Evolutionary conservation across 176 grass and related monocot genomes (phyloP).

Genomic region (Bromus sterilis): DNA sequence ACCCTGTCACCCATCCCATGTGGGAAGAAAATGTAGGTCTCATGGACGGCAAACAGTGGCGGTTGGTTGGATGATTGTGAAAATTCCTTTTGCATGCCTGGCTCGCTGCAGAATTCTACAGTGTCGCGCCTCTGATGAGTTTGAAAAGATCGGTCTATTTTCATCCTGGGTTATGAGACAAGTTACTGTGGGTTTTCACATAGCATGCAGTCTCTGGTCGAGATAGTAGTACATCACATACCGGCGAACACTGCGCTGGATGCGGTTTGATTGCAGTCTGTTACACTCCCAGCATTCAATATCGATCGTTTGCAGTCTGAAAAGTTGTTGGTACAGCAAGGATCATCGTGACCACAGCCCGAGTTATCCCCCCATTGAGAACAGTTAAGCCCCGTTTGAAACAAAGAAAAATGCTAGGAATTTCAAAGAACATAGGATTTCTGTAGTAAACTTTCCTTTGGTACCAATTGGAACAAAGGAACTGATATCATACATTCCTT

Average conservation of each 20-base stretch:
- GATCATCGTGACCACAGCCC: neutral
- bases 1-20: neutral
- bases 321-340: neutral
- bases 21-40: neutral
- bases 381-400: neutral
- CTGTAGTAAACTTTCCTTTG: too few relatives aligned
- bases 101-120: constrained; percentile 8
- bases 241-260: neutral
- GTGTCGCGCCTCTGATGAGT: neutral
- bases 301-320: constrained; percentile 12
- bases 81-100: constrained; percentile 39
- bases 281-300: constrained; percentile 10
- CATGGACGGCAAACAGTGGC: neutral
- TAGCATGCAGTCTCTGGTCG: neutral
- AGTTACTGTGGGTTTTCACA: neutral
- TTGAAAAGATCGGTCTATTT: constrained; percentile 8
- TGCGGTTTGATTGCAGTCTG: neutral
- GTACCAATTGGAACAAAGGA: too few relatives aligned
- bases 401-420: too few relatives aligned
- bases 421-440: too few relatives aligned
- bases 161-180: neutral
- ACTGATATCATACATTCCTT: too few relatives aligned
- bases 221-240: neutral
- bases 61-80: constrained; percentile 10
- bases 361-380: neutral